Evolutionary conservation across 1,284 basidiomycete genomes (phyloP).

Genomic region (Naganishia sp.): DNA sequence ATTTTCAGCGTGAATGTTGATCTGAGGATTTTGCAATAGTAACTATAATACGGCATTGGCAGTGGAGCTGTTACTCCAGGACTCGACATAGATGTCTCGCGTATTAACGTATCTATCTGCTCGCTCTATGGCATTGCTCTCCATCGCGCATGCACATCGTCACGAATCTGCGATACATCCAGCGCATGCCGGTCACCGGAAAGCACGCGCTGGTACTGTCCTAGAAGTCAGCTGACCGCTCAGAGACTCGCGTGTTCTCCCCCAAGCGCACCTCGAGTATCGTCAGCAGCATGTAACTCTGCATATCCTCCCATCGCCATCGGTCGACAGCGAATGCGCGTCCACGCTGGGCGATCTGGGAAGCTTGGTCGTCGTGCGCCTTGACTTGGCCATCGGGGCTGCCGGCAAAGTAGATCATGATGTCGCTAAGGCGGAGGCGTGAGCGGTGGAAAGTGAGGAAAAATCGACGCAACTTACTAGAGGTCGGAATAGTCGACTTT

Average conservation of each 20-base stretch:
- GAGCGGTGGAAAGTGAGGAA: neutral
- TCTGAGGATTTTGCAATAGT: slow-evolving; percentile 34
- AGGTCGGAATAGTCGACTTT: slow-evolving; percentile 51
- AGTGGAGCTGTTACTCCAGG: slow-evolving; percentile 67
- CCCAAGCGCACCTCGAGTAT: slow-evolving; percentile 42
- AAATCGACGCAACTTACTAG: slow-evolving; percentile 39
- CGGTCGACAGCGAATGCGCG: slow-evolving; percentile 47
- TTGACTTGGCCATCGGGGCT: slow-evolving; percentile 50
- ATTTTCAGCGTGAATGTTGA: slow-evolving; percentile 2
- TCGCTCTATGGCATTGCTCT: neutral
- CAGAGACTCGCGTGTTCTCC: neutral
- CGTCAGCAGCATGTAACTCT: slow-evolving; percentile 49
- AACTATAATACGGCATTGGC: slow-evolving; percentile 76
- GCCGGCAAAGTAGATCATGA: slow-evolving; percentile 56
- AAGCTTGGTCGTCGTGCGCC: slow-evolving; percentile 51
- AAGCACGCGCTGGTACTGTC: slow-evolving; percentile 17
- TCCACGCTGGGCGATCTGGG: slow-evolving; percentile 52
- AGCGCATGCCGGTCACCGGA: slow-evolving; percentile 1
- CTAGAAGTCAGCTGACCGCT: neutral
- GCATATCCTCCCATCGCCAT: slow-evolving; percentile 56
- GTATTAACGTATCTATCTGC: slow-evolving; percentile 51
- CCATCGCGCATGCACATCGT: slow-evolving; percentile 6
- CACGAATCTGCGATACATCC: slow-evolving; percentile 6
- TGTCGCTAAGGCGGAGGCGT: slow-evolving; percentile 41
- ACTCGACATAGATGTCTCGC: slow-evolving; percentile 35